A percentile compares a stretch with the other conserved stretches of the same genome.
Conservation (phyloP, 768 basidiomycete species). For the Boletus pseudopeckii region DNA sequence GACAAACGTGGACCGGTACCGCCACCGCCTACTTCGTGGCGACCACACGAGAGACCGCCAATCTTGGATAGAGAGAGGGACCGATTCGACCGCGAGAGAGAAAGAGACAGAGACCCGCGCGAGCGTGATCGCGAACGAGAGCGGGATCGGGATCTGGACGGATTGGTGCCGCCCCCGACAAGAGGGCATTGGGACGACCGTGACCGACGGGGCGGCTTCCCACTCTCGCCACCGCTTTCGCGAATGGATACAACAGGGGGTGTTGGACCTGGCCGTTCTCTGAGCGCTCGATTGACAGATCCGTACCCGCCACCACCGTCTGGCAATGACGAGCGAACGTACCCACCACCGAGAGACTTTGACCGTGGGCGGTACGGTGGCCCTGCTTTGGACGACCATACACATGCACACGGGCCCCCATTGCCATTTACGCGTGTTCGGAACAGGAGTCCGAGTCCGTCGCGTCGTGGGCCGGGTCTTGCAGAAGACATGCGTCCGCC, state of each 20-base stretch:
- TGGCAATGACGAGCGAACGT: constrained; percentile 24
- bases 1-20: constrained; percentile 33
- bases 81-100: constrained; percentile 37
- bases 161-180: constrained; percentile 17
- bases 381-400: constrained; percentile 11
- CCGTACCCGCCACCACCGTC: constrained; percentile 11
- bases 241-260: constrained; percentile 14
- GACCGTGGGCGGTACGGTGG: constrained; percentile 30
- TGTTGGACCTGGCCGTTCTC: constrained; percentile 17
- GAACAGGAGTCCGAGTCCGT: constrained; percentile 42
- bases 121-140: constrained; percentile 43
- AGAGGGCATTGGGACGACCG: constrained; percentile 39
- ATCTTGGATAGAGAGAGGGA: constrained; percentile 34
- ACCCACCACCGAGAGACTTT: constrained; percentile 25
- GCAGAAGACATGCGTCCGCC: constrained; percentile 44
- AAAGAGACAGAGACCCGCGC: constrained; percentile 24
- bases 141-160: constrained; percentile 17
- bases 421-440: constrained; percentile 39
- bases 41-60: constrained; percentile 35
- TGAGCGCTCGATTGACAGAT: constrained; percentile 31
- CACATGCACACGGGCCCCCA: constrained; percentile 7
- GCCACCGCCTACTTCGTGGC: constrained; percentile 17
- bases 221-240: constrained; percentile 20
- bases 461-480: constrained; percentile 28
- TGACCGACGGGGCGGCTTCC: constrained; percentile 33